These are phyloP conservation scores for Metschnikowia vanudenii DNA, from an alignment of 805 yeast species.

Conservation along the genomic window DNA sequence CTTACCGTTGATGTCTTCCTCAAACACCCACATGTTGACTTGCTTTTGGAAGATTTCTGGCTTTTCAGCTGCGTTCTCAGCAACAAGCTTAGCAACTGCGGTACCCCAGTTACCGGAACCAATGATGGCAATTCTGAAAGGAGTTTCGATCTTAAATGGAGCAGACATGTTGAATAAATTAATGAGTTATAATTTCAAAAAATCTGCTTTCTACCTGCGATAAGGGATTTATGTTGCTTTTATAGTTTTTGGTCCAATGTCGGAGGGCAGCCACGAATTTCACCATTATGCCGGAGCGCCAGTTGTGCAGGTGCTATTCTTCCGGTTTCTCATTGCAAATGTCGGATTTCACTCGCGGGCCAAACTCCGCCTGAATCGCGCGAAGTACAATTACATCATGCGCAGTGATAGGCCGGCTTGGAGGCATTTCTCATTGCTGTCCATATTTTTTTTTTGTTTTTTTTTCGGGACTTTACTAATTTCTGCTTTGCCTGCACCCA, in stretches of 20 bases:
- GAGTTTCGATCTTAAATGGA: constrained; percentile 32
- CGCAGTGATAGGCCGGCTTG: constrained; percentile 1
- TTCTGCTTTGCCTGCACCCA: neutral
- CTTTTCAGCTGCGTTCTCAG: constrained; percentile 42
- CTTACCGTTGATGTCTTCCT: constrained; percentile 40
- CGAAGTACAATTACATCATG: constrained; percentile 10
- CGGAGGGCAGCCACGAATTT: constrained; percentile 5
- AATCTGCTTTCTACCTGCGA: neutral
- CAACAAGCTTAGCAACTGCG: constrained; percentile 45
- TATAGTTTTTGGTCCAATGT: constrained; percentile 11
- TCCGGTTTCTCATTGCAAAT: neutral
- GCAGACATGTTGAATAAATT: constrained; percentile 13
- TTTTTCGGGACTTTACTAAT: no score
- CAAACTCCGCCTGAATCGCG: neutral
- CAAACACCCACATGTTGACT: constrained; percentile 48
- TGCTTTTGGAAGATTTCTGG: constrained; percentile 37
- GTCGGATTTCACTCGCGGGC: neutral
- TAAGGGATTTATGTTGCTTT: constrained; percentile 7
- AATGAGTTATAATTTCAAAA: neutral
- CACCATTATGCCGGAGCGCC: constrained; percentile 7
- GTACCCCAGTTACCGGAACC: constrained; percentile 52
- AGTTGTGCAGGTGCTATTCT: constrained; percentile 4
- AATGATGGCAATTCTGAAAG: constrained; percentile 41
- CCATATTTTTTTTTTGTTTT: neutral
- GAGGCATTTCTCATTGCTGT: neutral